A percentile compares a stretch with the other conserved stretches of the same genome.
Conservation (phyloP, 2,329 filamentous ascomycete species). For the Pleomassaria siparia region DNA sequence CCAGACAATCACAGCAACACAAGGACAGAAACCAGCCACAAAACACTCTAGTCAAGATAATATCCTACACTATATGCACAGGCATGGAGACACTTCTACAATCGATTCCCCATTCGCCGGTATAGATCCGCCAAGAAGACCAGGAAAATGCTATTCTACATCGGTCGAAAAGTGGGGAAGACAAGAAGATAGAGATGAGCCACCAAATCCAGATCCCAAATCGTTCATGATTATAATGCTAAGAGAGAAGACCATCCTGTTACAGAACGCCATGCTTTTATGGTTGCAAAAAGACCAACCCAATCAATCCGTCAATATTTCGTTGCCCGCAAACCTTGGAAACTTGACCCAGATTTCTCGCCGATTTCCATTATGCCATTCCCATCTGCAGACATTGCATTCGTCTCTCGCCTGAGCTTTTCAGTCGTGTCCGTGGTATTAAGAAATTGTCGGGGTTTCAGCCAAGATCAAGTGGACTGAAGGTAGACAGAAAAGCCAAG, state of each 20-base stretch:
- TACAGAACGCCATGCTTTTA: constrained; percentile 30
- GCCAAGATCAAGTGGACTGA: background rate
- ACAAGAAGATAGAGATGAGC: constrained; percentile 3
- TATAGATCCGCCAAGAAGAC: constrained; percentile 12
- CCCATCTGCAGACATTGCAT: constrained; percentile 3
- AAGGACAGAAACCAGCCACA: background rate
- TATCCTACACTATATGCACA: constrained; percentile 31
- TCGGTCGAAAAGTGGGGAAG: background rate
- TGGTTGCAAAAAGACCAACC: constrained; percentile 2
- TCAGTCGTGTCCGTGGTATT: background rate
- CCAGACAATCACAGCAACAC: no score
- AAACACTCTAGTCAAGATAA: constrained; percentile 13
- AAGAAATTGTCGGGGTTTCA: background rate
- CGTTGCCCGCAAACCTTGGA: background rate
- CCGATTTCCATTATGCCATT: background rate
- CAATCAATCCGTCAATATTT: background rate
- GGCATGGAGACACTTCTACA: background rate
- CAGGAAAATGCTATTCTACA: constrained; percentile 23
- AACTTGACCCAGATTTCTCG: constrained; percentile 1
- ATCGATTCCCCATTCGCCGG: constrained; percentile 7
- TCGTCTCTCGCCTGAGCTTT: constrained; percentile 1
- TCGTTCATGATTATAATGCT: constrained; percentile 11
- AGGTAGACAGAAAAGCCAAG: background rate
- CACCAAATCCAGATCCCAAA: background rate
- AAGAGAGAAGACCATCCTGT: constrained; percentile 6